phyloP scores from a whole-genome alignment of 495 filamentous ascomycete genomes.

The Trichocladium uniseriatum region DNA sequence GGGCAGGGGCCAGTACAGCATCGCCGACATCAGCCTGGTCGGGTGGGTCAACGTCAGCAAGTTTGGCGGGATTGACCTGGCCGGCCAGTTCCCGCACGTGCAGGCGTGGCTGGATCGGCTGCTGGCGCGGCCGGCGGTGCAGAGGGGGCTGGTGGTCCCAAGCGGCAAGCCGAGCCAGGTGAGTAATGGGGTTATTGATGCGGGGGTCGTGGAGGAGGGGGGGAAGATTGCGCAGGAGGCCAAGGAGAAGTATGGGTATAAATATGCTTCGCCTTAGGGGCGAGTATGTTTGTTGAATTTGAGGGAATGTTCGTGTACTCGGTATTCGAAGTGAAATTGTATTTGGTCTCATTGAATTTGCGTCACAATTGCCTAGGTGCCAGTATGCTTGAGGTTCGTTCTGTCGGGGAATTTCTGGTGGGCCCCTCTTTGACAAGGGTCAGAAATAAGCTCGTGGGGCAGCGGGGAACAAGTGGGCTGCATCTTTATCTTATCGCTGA shows the following conservation, averaged over 20 bases:
- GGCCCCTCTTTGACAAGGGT: not conserved
- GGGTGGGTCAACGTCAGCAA: conserved; percentile 43
- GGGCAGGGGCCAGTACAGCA: conserved; percentile 53
- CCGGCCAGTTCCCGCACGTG: conserved; percentile 54
- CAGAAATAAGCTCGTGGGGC: conserved; percentile 8
- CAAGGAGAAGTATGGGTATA: conserved; percentile 33
- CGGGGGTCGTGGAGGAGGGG: conserved; percentile 16
- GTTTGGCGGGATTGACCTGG: conserved; percentile 43
- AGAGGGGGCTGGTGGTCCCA: conserved; percentile 66
- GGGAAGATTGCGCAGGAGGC: conserved; percentile 20
- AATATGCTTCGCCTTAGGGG: conserved; percentile 28
- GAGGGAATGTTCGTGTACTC: too few species aligned
- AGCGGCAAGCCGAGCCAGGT: not conserved
- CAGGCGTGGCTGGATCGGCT: conserved; percentile 57
- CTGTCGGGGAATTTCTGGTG: not conserved
- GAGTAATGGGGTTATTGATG: conserved; percentile 2
- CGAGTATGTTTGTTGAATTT: not conserved
- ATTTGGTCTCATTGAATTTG: too few species aligned
- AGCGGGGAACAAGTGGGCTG: not conserved
- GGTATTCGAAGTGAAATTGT: too few species aligned
- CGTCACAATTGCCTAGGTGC: too few species aligned
- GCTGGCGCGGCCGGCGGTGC: conserved; percentile 49
- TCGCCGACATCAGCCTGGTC: conserved; percentile 70
- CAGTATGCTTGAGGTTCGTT: too few species aligned
- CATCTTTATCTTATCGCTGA: conserved; percentile 5